phyloP scores from a whole-genome alignment of 2,329 filamentous ascomycete genomes.

The Cercospora nicotianae region DNA sequence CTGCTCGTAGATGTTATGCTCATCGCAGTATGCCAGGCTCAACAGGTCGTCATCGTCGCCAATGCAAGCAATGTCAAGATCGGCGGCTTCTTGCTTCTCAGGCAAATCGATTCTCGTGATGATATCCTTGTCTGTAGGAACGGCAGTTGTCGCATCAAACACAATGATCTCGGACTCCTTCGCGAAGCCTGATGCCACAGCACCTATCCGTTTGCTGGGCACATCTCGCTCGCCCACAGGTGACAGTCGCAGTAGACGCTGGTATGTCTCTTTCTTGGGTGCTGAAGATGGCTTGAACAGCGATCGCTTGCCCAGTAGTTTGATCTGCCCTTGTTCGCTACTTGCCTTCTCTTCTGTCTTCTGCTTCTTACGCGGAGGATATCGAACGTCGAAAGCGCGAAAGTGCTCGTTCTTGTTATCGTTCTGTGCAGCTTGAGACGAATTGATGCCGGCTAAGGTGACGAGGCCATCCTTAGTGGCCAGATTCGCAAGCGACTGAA shows the following conservation, averaged over 20 bases:
- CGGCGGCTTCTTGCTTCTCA: slow-evolving; percentile 60
- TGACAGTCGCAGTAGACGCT: slow-evolving; percentile 59
- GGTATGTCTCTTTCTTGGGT: slow-evolving; percentile 58
- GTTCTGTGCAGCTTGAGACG: slow-evolving; percentile 68
- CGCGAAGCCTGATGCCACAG: slow-evolving; percentile 74
- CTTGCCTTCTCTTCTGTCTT: slow-evolving; percentile 41
- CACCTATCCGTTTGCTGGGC: slow-evolving; percentile 66
- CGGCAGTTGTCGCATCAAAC: slow-evolving; percentile 65
- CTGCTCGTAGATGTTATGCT: slow-evolving; percentile 70
- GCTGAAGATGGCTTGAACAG: slow-evolving; percentile 51
- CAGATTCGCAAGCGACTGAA: slow-evolving; percentile 76
- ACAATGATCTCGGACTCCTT: slow-evolving; percentile 72
- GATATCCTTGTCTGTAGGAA: slow-evolving; percentile 54
- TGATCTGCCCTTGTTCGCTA: slow-evolving; percentile 41
- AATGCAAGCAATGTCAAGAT: slow-evolving; percentile 68
- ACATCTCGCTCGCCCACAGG: slow-evolving; percentile 53
- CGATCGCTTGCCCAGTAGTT: slow-evolving; percentile 51
- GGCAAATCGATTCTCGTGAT: slow-evolving; percentile 55
- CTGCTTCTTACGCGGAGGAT: slow-evolving; percentile 50
- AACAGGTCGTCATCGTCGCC: slow-evolving; percentile 63
- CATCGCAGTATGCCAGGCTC: slow-evolving; percentile 75
- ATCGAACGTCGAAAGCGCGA: slow-evolving; percentile 67
- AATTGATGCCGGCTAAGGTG: slow-evolving; percentile 77
- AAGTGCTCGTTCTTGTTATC: slow-evolving; percentile 83
- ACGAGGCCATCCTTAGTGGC: slow-evolving; percentile 57